Evolutionary conservation across 169 alveolate genomes (phyloP), one percentile per base, ranked within the genome.

Genomic region (Theileria parva): DNA sequence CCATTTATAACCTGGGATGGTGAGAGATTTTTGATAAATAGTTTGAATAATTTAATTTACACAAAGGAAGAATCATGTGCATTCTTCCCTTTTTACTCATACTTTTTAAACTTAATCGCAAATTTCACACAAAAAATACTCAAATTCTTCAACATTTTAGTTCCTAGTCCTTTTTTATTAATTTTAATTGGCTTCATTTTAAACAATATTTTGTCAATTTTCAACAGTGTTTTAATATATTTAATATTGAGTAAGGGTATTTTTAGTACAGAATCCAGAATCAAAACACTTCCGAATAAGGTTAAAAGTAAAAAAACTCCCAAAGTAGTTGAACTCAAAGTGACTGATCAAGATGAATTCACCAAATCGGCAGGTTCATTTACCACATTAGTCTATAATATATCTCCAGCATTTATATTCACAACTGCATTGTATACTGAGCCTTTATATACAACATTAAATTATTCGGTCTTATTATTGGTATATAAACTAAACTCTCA

Each of bases 41-140:
- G 93, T 23, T 64, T 83, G 12, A 88, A 91, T 63, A 84, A 81
- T 15, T 74, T 88, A 8, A 86, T 81, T 30, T 91, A 91, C 74
- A 28, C 66, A n/a, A 75, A 73, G 64, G 93, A 86, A 73, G 91
- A 91, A 30, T 81, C 85, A 34, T 80, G 81, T 39, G 93, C 95
- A 1, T 91, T 91, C 84, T 85, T 91, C 68, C 95, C 95, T 11
- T 51, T 88, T 71, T 74, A 87, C 13, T 93, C 95, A 28, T 84
- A 67, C 59, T 25, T 91, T 21, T 57, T 77, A 44, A 70, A 72
- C 15, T 32, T 84, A 30, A 37, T 48, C 11, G 86, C 83, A 23
- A 69, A 77, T 27, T 72, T 66, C 21, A 37, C 74, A 30, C 25
- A 74, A 19, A 69, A 9, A 48, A 25, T 67, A 2, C 86, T 75